A percentile compares a stretch with the other conserved stretches of the same genome.
Evolutionary conservation across 2,329 filamentous ascomycete genomes (phyloP).

Genomic region (Scytalidium lignicola): DNA sequence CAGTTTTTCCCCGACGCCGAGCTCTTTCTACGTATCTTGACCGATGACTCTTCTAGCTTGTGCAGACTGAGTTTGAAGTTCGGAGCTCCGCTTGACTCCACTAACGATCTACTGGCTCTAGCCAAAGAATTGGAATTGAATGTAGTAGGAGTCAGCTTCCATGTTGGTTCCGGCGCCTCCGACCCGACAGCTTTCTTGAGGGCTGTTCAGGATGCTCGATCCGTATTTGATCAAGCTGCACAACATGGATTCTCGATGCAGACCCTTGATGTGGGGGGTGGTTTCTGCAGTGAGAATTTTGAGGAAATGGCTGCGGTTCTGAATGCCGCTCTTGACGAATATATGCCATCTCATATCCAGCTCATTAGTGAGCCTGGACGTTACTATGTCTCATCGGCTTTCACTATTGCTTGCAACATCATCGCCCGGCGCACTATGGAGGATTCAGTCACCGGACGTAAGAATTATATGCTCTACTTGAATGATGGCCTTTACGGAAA

Average conservation of each 20-base stretch:
- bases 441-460: constrained; percentile 58
- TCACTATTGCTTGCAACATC: constrained; percentile 91
- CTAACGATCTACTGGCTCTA: constrained; percentile 68
- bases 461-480: constrained; percentile 93
- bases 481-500: constrained; percentile 98
- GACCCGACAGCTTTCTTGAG: constrained; percentile 89
- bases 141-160: constrained; percentile 94
- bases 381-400: constrained; percentile 90
- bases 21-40: constrained; percentile 89
- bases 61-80: constrained; percentile 98
- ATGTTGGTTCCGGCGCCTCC: constrained; percentile 92
- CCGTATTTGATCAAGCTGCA: constrained; percentile 80
- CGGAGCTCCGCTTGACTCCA: constrained; percentile 81
- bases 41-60: constrained; percentile 89
- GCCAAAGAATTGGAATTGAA: constrained; percentile 81
- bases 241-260: constrained; percentile 74
- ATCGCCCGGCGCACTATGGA: constrained; percentile 89
- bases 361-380: constrained; percentile 95
- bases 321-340: constrained; percentile 72
- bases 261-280: constrained; percentile 89
- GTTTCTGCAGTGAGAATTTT: constrained; percentile 87
- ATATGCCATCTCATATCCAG: constrained; percentile 73
- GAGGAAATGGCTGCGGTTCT: constrained; percentile 84
- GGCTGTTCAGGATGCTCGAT: constrained; percentile 82
- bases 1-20: constrained; percentile 84